These are phyloP conservation scores for Endothia cerciana DNA, from an alignment of 2,329 filamentous ascomycete species.

Conservation along the genomic window DNA sequence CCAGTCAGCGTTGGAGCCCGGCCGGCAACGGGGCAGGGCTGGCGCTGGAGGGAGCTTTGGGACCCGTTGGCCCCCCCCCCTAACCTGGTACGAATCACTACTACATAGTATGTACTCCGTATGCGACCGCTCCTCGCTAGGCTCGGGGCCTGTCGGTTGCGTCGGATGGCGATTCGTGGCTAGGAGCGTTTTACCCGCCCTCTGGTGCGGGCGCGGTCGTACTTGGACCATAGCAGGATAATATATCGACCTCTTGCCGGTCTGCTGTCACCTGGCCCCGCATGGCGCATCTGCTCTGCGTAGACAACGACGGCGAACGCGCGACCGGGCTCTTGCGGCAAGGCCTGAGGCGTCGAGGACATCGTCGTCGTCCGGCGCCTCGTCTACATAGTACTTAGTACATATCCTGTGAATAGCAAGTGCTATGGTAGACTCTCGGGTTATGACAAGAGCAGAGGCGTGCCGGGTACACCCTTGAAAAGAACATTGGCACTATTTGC, in stretches of 20 bases:
- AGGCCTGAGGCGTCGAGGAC: not conserved
- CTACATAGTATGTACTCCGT: slow-evolving; percentile 6
- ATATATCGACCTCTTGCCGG: not conserved
- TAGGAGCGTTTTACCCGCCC: slow-evolving; percentile 21
- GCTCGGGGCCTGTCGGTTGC: slow-evolving; percentile 15
- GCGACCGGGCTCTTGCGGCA: not conserved
- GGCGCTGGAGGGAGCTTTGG: slow-evolving; percentile 21
- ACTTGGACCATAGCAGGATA: too few species aligned
- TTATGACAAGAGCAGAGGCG: not conserved
- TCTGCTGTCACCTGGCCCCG: slow-evolving; percentile 4
- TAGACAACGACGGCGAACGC: not conserved
- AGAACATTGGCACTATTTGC: not conserved
- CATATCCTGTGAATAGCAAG: not conserved
- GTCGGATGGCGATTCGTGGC: slow-evolving; percentile 25
- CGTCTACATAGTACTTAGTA: not conserved
- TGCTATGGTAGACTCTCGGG: not conserved
- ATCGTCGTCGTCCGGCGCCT: not conserved
- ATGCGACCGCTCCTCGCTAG: slow-evolving; percentile 10
- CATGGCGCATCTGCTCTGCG: not conserved
- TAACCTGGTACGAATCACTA: not conserved
- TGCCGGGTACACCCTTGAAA: not conserved
- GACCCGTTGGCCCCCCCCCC: slow-evolving; percentile 8
- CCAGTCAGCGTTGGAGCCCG: slow-evolving; percentile 2
- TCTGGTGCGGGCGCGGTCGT: not conserved
- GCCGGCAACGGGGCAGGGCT: slow-evolving; percentile 23